Conservation (phyloP, 768 basidiomycete species). For the Brasilioporus rufonigricans region DNA sequence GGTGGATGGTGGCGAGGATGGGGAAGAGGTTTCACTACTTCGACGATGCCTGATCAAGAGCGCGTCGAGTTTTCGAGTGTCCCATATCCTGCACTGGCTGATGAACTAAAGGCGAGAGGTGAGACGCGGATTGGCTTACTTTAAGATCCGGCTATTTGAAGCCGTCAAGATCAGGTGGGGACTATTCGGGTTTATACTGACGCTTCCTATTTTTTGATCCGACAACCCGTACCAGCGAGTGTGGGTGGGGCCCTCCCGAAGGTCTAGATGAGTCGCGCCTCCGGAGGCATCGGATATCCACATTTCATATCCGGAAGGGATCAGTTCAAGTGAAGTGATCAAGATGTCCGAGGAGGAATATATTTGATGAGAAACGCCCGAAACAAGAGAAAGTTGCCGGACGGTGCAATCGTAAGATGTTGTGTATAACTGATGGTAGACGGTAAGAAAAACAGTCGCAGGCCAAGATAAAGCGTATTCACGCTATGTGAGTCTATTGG, state of each 20-base stretch:
- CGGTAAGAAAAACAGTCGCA: neutral
- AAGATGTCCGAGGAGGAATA: conserved; percentile 52
- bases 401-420: conserved; percentile 81
- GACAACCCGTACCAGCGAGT: conserved; percentile 64
- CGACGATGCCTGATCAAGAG: conserved; percentile 32
- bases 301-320: conserved; percentile 70
- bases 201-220: conserved; percentile 71
- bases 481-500: conserved; percentile 75
- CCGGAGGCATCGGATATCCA: conserved; percentile 80
- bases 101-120: neutral
- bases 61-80: conserved; percentile 59
- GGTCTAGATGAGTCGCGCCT: conserved; percentile 72
- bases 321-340: conserved; percentile 69
- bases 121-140: conserved; percentile 41
- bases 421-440: conserved; percentile 60
- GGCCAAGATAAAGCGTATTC: conserved; percentile 13
- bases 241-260: conserved; percentile 58
- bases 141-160: conserved; percentile 69
- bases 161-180: conserved; percentile 69
- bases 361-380: conserved; percentile 69
- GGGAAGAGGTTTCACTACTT: conserved; percentile 4
- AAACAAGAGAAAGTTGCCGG: conserved; percentile 68
- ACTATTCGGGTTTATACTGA: conserved; percentile 74
- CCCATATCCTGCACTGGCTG: conserved; percentile 63
- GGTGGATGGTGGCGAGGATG: conserved; percentile 29